Evolutionary conservation across 1,139 yeast species (phyloP).

Genomic region (Taphrina deformans): DNA sequence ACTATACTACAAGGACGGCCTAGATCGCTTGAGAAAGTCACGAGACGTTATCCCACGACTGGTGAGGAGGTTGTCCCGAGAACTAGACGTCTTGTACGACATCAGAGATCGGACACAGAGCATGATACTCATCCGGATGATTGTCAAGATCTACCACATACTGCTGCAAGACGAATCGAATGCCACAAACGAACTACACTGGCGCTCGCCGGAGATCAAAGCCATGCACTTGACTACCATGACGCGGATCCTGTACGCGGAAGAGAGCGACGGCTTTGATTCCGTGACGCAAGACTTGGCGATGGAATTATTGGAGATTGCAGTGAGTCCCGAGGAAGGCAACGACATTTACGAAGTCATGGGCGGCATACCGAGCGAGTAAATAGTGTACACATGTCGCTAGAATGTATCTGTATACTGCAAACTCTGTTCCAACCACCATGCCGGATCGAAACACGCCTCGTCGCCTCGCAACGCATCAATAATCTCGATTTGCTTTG

Average conservation of each 20-base stretch:
- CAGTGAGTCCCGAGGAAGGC: slow-evolving; percentile 37
- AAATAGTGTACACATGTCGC: background rate
- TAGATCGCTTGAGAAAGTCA: slow-evolving; percentile 2
- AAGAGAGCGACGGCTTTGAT: slow-evolving; percentile 15
- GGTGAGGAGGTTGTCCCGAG: slow-evolving; percentile 4
- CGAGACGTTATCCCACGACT: slow-evolving; percentile 26
- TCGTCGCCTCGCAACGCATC: too few species aligned
- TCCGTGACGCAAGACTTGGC: slow-evolving; percentile 32
- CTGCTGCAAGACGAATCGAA: slow-evolving; percentile 9
- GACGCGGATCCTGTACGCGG: slow-evolving; percentile 29
- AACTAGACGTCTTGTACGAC: slow-evolving; percentile 14
- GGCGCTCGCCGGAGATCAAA: slow-evolving; percentile 9
- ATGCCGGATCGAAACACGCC: background rate
- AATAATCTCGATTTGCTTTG: too few species aligned
- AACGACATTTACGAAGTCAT: slow-evolving; percentile 33
- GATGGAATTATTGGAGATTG: slow-evolving; percentile 35
- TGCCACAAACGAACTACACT: slow-evolving; percentile 24
- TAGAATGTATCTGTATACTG: slow-evolving; percentile 16
- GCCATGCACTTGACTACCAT: slow-evolving; percentile 28
- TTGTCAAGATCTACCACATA: slow-evolving; percentile 22
- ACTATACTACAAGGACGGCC: slow-evolving; percentile 2
- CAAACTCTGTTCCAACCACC: slow-evolving; percentile 3
- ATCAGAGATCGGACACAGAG: background rate
- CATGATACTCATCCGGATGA: background rate
- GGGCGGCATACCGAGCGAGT: slow-evolving; percentile 9